Conservation (phyloP, 805 yeast species). For the Starmera caribaea region DNA sequence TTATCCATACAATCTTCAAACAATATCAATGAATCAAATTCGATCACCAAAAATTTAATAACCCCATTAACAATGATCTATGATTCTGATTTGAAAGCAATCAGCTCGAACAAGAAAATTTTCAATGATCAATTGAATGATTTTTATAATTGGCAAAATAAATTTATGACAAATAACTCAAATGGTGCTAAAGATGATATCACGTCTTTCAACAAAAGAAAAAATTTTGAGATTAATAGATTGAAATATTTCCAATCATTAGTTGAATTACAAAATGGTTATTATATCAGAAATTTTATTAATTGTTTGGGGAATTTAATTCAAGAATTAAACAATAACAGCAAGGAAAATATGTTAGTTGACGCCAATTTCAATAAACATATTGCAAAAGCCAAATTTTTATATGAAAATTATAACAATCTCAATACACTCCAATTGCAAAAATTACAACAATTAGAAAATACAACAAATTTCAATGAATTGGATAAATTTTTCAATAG, state of each 20-base stretch:
- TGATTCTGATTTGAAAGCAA: slow-evolving; percentile 12
- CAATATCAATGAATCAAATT: slow-evolving; percentile 13
- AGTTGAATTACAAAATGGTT: slow-evolving; percentile 18
- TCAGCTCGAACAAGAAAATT: slow-evolving; percentile 5
- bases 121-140: slow-evolving; percentile 7
- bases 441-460: slow-evolving; percentile 2
- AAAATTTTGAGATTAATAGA: slow-evolving; percentile 32
- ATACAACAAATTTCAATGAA: background rate
- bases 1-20: slow-evolving; percentile 11
- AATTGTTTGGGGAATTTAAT: slow-evolving; percentile 6
- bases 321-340: slow-evolving; percentile 1
- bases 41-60: slow-evolving; percentile 7
- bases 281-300: slow-evolving; percentile 9
- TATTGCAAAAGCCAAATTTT: slow-evolving; percentile 7
- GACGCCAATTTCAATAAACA: background rate
- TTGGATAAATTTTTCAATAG: background rate
- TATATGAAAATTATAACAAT: slow-evolving; percentile 6
- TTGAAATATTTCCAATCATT: slow-evolving; percentile 36
- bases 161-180: background rate
- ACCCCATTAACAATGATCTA: slow-evolving; percentile 9
- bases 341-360: background rate
- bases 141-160: slow-evolving; percentile 2
- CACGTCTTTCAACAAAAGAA: slow-evolving; percentile 26
- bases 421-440: slow-evolving; percentile 6
- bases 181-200: slow-evolving; percentile 15